phyloP scores from a whole-genome alignment of 768 basidiomycete genomes.

The Tremella yokohamensis region DNA sequence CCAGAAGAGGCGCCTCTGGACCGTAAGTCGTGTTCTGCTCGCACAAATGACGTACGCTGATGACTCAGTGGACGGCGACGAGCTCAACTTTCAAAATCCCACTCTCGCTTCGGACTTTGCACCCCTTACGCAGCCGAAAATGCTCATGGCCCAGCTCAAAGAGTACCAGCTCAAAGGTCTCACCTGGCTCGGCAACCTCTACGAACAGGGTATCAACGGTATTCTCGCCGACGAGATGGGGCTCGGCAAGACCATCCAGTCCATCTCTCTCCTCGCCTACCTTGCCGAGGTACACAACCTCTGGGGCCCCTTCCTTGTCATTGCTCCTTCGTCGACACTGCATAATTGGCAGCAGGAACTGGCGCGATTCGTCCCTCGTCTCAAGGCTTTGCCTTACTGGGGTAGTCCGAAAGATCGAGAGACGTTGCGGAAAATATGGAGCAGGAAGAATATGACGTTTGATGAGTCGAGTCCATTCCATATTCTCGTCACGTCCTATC shows the following conservation, averaged over 20 bases:
- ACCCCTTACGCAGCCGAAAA: slow-evolving; percentile 84
- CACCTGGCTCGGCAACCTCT: slow-evolving; percentile 94
- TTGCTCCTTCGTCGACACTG: slow-evolving; percentile 92
- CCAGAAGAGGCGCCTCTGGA: slow-evolving; percentile 1
- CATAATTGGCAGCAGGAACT: slow-evolving; percentile 99
- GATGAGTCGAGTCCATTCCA: slow-evolving; percentile 94
- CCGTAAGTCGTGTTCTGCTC: not conserved
- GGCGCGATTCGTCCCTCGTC: slow-evolving; percentile 84
- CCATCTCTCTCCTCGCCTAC: slow-evolving; percentile 90
- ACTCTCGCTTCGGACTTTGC: slow-evolving; percentile 78
- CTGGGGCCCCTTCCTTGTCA: slow-evolving; percentile 98
- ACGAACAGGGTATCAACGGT: slow-evolving; percentile 99
- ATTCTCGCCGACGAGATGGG: slow-evolving; percentile 99
- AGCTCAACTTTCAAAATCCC: slow-evolving; percentile 98
- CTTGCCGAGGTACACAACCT: slow-evolving; percentile 96
- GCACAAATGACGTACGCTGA: not conserved
- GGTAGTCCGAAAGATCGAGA: slow-evolving; percentile 93
- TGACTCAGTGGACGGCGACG: slow-evolving; percentile 58
- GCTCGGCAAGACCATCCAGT: slow-evolving; percentile 77
- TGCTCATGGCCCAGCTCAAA: slow-evolving; percentile 94
- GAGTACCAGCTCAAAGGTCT: slow-evolving; percentile 98
- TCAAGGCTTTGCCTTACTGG: slow-evolving; percentile 98
- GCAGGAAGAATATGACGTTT: slow-evolving; percentile 93
- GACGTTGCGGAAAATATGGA: slow-evolving; percentile 94
- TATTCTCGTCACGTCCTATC: slow-evolving; percentile 93